phyloP scores from a whole-genome alignment of 768 basidiomycete species.

The Phaeotremella fagi region DNA sequence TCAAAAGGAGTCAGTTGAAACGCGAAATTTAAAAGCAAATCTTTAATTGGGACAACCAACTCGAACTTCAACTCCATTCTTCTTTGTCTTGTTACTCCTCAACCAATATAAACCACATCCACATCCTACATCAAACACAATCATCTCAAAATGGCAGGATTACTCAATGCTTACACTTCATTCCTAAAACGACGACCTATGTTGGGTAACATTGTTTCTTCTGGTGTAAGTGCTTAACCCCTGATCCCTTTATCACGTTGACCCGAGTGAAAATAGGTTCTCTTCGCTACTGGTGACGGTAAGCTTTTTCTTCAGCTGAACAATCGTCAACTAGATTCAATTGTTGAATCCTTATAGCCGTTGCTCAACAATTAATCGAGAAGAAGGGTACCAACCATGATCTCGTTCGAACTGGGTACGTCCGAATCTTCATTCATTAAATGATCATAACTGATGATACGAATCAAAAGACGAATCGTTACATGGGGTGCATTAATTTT shows the following conservation, averaged over 20 bases:
- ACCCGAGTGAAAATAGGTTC: background rate
- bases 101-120: no score
- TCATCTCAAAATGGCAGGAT: constrained; percentile 50
- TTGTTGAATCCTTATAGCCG: no score
- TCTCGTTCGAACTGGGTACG: constrained; percentile 44
- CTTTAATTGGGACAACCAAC: no score
- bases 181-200: constrained; percentile 34
- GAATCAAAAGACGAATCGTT: constrained; percentile 32
- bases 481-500: constrained; percentile 72
- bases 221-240: constrained; percentile 24
- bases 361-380: constrained; percentile 83
- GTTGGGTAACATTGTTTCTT: constrained; percentile 35
- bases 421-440: background rate
- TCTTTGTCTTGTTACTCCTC: no score
- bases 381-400: constrained; percentile 68
- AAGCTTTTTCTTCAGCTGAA: constrained; percentile 55
- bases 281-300: constrained; percentile 45
- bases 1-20: no score
- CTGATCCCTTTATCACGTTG: background rate
- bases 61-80: no score
- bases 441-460: background rate
- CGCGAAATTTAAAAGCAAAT: no score
- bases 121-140: background rate
- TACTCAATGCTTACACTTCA: constrained; percentile 53
- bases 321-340: no score